phyloP scores from a whole-genome alignment of 169 alveolate genomes.

The Amoebophrya sp. region DNA sequence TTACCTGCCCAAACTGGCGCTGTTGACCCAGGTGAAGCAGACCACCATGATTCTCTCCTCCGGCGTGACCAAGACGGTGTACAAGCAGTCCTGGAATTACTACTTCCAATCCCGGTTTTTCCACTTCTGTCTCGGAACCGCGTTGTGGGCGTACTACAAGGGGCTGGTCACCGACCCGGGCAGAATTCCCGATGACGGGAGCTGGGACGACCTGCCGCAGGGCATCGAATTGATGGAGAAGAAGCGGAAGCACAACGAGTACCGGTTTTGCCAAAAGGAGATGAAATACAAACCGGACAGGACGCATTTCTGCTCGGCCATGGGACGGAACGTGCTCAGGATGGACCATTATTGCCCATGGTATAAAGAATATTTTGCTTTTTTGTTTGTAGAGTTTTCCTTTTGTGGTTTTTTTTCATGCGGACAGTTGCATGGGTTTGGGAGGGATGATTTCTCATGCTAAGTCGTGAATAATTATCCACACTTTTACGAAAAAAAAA shows the following conservation, averaged over 20 bases:
- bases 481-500: no score
- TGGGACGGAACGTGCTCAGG: constrained; percentile 64
- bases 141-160: not conserved
- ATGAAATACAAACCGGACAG: constrained; percentile 70
- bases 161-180: not conserved
- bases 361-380: no score
- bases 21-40: no score
- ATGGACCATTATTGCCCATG: constrained; percentile 89
- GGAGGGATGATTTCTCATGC: no score
- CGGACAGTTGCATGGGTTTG: no score
- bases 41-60: no score
- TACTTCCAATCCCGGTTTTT: not conserved
- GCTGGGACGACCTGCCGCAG: not conserved
- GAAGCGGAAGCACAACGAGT: not conserved
- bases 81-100: no score
- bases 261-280: constrained; percentile 50
- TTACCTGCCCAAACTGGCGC: not conserved
- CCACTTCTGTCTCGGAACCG: not conserved
- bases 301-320: constrained; percentile 72
- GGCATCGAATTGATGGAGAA: not conserved
- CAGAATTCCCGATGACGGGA: not conserved
- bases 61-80: no score
- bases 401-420: no score
- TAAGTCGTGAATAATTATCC: no score
- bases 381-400: no score